phyloP scores from a whole-genome alignment of 1,284 basidiomycete species.

The Coniferiporia weirii region DNA sequence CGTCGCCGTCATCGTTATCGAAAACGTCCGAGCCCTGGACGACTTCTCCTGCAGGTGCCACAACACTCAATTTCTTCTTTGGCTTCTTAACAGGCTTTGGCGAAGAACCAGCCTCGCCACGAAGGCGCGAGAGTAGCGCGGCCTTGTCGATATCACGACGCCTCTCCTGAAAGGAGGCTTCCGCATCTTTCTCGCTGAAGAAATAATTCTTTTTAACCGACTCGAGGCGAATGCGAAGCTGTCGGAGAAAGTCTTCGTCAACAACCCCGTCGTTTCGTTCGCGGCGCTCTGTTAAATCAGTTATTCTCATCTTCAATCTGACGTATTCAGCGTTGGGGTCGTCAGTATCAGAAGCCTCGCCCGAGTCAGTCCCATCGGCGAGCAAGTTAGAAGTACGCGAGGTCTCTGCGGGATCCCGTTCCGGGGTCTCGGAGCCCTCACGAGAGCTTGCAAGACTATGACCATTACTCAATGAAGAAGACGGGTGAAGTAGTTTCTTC shows the following conservation, averaged over 20 bases:
- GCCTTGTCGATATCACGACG: slow-evolving; percentile 37
- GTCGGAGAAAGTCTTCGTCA: slow-evolving; percentile 37
- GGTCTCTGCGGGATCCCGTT: background rate
- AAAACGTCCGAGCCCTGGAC: slow-evolving; percentile 37
- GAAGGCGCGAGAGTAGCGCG: slow-evolving; percentile 7
- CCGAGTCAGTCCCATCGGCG: background rate
- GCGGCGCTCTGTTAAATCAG: slow-evolving; percentile 36
- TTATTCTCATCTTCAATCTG: slow-evolving; percentile 50
- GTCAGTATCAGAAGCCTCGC: slow-evolving; percentile 35
- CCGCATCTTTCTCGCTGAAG: slow-evolving; percentile 69
- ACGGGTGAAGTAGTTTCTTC: background rate
- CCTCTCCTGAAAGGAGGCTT: slow-evolving; percentile 52
- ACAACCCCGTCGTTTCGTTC: slow-evolving; percentile 31
- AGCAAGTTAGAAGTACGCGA: background rate
- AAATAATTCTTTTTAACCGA: slow-evolving; percentile 65
- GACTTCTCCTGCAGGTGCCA: background rate
- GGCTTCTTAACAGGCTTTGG: background rate
- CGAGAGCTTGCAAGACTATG: background rate
- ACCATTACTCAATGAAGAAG: background rate
- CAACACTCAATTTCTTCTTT: background rate
- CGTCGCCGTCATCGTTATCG: slow-evolving; percentile 41
- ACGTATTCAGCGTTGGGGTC: slow-evolving; percentile 64
- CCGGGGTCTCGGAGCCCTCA: background rate
- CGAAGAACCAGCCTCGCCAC: background rate
- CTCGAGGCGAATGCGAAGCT: slow-evolving; percentile 50